Base-by-base conservation (phyloP, 305 asterid genomes). In the Fraxinus latifolia region DNA sequence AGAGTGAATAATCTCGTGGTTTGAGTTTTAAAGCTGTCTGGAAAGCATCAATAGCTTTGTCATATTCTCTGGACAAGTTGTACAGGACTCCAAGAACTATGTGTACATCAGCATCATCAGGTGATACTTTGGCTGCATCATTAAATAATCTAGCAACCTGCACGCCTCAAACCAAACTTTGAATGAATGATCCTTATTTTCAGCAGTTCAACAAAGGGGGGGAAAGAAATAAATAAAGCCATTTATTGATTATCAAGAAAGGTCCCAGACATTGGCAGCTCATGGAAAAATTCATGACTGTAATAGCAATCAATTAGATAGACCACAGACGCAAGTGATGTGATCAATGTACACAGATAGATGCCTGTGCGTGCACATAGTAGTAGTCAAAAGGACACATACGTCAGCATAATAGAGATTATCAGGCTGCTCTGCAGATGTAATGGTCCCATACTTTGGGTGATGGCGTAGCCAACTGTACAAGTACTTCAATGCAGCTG, bases 81-180 rank as follows among this genome's bases (percentile, higher is more conserved):
- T 90, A 96, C 77, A 96, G 85, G 34, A 96, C 99, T 67, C 99
- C 99, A 19, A 96, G 98, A 79, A 96, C 99, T 82, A 96, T 88
- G 86, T 95, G 98, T 83, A 96, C 97, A 83, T 96, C 99, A 81
- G 99, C 98, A 89, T 96, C 99, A 50, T 95, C 98, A 76, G 99
- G 99, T 80, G 99, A 90, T 88, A 96, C 86, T 88, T 86, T 86
- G 82, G 99, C 91, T 42, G 99, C 99, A 84, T 96, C 99, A 67
- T 89, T 92, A 62, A 91, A 96, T 77, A 88, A 88, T 77, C 92
- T 83, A 78, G 97, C 91, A 87, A 96, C 98, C 98, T 95, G 92
- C 74, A 78, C 39, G 58, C 78, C 86, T 82, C 78, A 80, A 81
- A 76, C 19, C 55, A 80, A 83, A 73, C 70, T 33, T 62, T 58